Percentiles rank a stretch among this genome's conserved stretches.
Evolutionary conservation across 1,284 basidiomycete genomes (phyloP).

Genomic region (Irpex lacteus): DNA sequence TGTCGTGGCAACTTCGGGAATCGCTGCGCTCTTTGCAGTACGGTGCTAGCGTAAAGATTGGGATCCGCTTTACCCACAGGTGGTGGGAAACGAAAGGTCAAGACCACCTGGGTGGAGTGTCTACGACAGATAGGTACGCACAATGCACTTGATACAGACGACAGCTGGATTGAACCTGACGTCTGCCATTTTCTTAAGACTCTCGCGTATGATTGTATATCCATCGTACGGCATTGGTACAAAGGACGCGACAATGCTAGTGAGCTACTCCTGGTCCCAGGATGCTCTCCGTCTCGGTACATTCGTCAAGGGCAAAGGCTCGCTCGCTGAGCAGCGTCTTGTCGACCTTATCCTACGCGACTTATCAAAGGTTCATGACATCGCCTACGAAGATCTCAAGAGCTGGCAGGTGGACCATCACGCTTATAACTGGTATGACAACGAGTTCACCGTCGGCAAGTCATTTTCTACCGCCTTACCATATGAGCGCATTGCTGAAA

Average conservation of each 20-base stretch:
- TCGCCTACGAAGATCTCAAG: conserved; percentile 7
- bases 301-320: conserved; percentile 7
- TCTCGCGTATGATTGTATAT: conserved; percentile 25
- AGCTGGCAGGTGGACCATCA: conserved; percentile 12
- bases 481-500: background rate
- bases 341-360: conserved; percentile 19
- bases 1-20: conserved; percentile 18
- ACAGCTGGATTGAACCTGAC: background rate
- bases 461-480: background rate
- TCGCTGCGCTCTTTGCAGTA: conserved; percentile 31
- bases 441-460: conserved; percentile 17
- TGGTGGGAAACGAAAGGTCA: conserved; percentile 34
- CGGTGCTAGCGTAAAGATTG: conserved; percentile 32
- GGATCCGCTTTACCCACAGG: conserved; percentile 31
- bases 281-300: conserved; percentile 21
- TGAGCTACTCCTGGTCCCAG: conserved; percentile 24
- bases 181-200: conserved; percentile 8
- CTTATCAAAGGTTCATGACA: conserved; percentile 21
- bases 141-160: too few relatives aligned
- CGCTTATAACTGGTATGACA: conserved; percentile 18
- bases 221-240: conserved; percentile 22
- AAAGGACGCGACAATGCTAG: conserved; percentile 17
- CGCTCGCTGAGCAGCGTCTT: conserved; percentile 11
- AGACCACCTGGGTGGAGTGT: background rate
- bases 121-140: background rate